Evolutionary conservation across 768 basidiomycete species (phyloP).

Genomic region (Cystofilobasidium bisporidii): DNA sequence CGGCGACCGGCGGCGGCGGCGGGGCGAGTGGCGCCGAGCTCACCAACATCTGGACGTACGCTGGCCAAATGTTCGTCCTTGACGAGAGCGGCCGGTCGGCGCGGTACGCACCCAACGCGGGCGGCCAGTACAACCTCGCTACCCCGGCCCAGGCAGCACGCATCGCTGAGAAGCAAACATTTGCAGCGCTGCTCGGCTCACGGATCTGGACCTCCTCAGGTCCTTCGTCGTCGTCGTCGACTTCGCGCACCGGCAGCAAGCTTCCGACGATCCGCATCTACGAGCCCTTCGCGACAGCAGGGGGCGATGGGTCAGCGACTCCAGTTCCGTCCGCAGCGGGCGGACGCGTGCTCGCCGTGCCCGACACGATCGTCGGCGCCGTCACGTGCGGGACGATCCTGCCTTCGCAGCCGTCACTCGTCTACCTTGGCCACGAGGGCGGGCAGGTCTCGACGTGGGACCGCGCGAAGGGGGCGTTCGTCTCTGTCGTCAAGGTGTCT

Average conservation of each 20-base stretch:
- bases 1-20: neutral
- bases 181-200: constrained; percentile 61
- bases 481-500: constrained; percentile 69
- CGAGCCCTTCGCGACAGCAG: constrained; percentile 47
- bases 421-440: constrained; percentile 85
- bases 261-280: constrained; percentile 71
- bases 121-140: constrained; percentile 3
- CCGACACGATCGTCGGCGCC: constrained; percentile 61
- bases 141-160: constrained; percentile 31
- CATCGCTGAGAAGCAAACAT: constrained; percentile 69
- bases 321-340: constrained; percentile 46
- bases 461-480: constrained; percentile 45
- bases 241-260: constrained; percentile 33
- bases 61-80: constrained; percentile 62
- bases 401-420: constrained; percentile 54
- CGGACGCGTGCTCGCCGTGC: constrained; percentile 40
- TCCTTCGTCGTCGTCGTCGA: constrained; percentile 29
- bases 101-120: constrained; percentile 46
- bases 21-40: constrained; percentile 35
- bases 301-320: constrained; percentile 27
- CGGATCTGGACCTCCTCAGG: constrained; percentile 69
- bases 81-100: constrained; percentile 79
- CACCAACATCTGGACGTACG: constrained; percentile 59
- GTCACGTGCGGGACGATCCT: constrained; percentile 72
- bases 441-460: constrained; percentile 80